phyloP scores from a whole-genome alignment of 208 protist species.

The Spongospora subterranea region DNA sequence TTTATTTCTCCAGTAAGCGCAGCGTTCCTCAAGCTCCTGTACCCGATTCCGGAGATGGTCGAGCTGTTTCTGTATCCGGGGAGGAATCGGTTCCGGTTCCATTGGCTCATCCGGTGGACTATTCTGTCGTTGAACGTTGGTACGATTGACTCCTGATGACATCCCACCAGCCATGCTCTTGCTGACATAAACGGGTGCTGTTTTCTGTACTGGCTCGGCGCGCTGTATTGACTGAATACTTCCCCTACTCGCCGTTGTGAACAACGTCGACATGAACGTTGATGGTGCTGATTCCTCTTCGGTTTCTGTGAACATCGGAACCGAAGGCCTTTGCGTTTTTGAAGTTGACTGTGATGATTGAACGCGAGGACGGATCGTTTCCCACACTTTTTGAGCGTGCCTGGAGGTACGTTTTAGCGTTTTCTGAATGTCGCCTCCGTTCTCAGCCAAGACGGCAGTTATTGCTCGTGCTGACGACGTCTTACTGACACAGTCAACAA shows the following conservation, averaged over 20 bases:
- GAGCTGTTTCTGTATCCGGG: neutral
- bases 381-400: neutral
- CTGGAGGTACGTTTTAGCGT: neutral
- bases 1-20: conserved; percentile 35
- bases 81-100: neutral
- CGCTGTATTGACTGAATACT: neutral
- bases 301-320: neutral
- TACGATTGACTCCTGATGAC: neutral
- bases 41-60: conserved; percentile 36
- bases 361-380: neutral
- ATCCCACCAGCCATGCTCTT: conserved; percentile 1
- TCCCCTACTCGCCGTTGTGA: neutral
- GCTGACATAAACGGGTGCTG: neutral
- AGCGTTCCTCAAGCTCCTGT: conserved; percentile 50
- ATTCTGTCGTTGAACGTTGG: neutral
- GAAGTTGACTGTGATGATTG: neutral
- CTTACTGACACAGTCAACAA: neutral
- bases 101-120: neutral
- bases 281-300: neutral
- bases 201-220: neutral
- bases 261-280: conserved; percentile 13
- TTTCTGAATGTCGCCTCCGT: neutral
- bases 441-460: neutral
- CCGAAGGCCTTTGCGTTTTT: neutral
- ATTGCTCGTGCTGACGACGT: conserved; percentile 37